Evolutionary conservation across 1,139 yeast species (phyloP).

Genomic region (Diutina rugosa): DNA sequence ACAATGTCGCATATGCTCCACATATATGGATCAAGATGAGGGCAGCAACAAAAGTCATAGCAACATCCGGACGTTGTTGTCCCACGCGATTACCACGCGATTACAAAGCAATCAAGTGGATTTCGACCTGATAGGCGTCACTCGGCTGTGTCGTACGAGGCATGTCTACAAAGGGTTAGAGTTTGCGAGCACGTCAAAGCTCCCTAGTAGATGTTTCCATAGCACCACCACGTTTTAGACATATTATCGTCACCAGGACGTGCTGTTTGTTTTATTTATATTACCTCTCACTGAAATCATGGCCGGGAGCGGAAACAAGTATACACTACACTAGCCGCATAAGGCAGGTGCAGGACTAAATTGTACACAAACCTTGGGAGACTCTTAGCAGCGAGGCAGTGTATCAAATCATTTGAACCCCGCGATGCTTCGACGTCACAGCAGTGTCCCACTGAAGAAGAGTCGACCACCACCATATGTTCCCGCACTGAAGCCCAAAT

Average conservation of each 20-base stretch:
- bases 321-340: background rate
- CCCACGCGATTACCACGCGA: background rate
- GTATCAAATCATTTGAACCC: background rate
- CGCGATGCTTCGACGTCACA: background rate
- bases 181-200: too few relatives aligned
- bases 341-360: background rate
- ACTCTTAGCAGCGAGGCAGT: background rate
- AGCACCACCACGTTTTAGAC: too few relatives aligned
- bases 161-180: too few relatives aligned
- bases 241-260: too few relatives aligned
- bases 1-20: background rate
- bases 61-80: background rate
- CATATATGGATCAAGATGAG: background rate
- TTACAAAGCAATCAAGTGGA: too few relatives aligned
- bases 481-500: conserved; percentile 6
- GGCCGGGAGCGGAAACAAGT: background rate
- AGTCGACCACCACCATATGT: conserved; percentile 2
- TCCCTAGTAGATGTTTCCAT: too few relatives aligned
- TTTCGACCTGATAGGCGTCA: too few relatives aligned
- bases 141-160: too few relatives aligned
- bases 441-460: background rate
- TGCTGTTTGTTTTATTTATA: too few relatives aligned
- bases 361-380: background rate
- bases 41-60: background rate
- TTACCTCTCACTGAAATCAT: background rate